These are phyloP conservation scores for Mortierella polycephala DNA, from an alignment of 371 early-diverging fungal genomes.

Conservation along the genomic window DNA sequence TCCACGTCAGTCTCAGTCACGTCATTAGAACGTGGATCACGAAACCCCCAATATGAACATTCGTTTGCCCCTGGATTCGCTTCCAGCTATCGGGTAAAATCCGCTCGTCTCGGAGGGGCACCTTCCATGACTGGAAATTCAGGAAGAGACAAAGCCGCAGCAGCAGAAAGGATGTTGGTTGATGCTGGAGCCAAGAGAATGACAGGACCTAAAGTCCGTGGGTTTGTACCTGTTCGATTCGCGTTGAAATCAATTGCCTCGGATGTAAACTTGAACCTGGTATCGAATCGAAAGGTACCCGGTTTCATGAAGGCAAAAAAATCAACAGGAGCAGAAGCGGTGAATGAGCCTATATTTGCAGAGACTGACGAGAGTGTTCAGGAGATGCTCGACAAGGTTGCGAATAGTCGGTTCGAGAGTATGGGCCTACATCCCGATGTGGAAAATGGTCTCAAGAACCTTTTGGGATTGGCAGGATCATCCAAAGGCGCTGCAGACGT, in stretches of 20 bases:
- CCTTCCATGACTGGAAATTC: slow-evolving; percentile 38
- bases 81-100: slow-evolving; percentile 12
- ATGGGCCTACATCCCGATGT: slow-evolving; percentile 67
- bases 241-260: slow-evolving; percentile 56
- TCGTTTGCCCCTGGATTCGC: slow-evolving; percentile 44
- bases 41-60: slow-evolving; percentile 50
- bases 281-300: slow-evolving; percentile 25
- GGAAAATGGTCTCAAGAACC: slow-evolving; percentile 56
- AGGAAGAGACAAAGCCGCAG: slow-evolving; percentile 49
- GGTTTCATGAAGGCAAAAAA: background rate
- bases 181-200: slow-evolving; percentile 30
- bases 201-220: slow-evolving; percentile 53
- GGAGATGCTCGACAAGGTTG: slow-evolving; percentile 57
- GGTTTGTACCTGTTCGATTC: slow-evolving; percentile 61
- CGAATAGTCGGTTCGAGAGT: slow-evolving; percentile 65
- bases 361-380: slow-evolving; percentile 39
- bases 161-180: slow-evolving; percentile 51
- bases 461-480: slow-evolving; percentile 35
- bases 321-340: background rate
- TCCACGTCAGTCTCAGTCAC: slow-evolving; percentile 48
- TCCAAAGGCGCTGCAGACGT: slow-evolving; percentile 8
- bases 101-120: background rate
- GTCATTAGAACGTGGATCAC: slow-evolving; percentile 41
- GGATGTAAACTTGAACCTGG: slow-evolving; percentile 49
- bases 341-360: slow-evolving; percentile 22